Evolutionary conservation across 306 rosid species (phyloP).

Genomic region (Sphenostylis stenocarpa): DNA sequence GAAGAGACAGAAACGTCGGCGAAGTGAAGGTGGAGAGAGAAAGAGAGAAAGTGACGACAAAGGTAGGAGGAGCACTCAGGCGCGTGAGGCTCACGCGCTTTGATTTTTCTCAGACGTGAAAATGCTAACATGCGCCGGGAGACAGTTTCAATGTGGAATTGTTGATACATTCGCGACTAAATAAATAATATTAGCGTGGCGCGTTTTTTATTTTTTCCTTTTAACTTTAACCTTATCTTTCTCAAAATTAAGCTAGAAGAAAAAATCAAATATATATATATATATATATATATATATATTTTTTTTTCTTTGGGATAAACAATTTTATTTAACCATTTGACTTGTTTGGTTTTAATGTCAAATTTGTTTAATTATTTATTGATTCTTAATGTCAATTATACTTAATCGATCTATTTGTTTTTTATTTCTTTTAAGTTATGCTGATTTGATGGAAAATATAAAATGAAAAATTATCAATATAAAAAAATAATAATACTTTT

Average conservation of each 20-base stretch:
- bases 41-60: background rate
- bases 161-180: background rate
- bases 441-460: too few relatives aligned
- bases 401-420: too few relatives aligned
- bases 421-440: too few relatives aligned
- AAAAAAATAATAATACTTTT: too few relatives aligned
- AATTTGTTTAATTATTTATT: too few relatives aligned
- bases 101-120: background rate
- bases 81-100: constrained; percentile 39
- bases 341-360: background rate
- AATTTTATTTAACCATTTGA: background rate
- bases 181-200: background rate
- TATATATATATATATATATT: too few relatives aligned
- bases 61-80: background rate
- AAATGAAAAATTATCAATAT: too few relatives aligned
- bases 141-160: background rate
- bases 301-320: background rate
- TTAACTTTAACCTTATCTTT: background rate
- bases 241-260: too few relatives aligned
- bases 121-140: constrained; percentile 29
- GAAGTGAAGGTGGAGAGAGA: constrained; percentile 18
- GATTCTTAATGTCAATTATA: too few relatives aligned
- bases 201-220: background rate
- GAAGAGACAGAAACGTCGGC: background rate
- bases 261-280: background rate